Conservation (phyloP, 2,329 filamentous ascomycete genomes). For the Aspergillus sp. region DNA sequence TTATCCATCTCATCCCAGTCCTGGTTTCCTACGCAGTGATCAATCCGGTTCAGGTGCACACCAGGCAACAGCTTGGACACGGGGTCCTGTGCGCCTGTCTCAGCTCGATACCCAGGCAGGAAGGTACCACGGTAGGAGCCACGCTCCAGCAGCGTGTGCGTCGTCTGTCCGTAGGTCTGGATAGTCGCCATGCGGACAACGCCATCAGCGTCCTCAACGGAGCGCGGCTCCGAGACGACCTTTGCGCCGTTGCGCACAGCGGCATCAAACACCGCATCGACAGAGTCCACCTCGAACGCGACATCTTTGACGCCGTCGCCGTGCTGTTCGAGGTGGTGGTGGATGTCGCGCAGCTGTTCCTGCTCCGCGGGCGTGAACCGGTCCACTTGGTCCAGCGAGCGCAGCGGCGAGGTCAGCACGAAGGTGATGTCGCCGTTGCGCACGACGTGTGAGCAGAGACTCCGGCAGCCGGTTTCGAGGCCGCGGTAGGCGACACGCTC, state of each 20-base stretch:
- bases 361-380: conserved; percentile 58
- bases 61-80: conserved; percentile 55
- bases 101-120: conserved; percentile 74
- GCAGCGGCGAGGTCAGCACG: conserved; percentile 45
- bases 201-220: conserved; percentile 62
- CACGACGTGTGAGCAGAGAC: conserved; percentile 75
- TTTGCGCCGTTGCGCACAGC: conserved; percentile 59
- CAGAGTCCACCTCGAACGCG: conserved; percentile 89
- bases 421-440: conserved; percentile 45
- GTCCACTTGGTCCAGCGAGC: conserved; percentile 64
- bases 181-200: conserved; percentile 74
- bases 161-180: conserved; percentile 91
- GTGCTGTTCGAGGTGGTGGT: conserved; percentile 79
- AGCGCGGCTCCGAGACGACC: conserved; percentile 50
- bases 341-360: conserved; percentile 68
- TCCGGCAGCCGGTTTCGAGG: conserved; percentile 81
- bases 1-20: conserved; percentile 85
- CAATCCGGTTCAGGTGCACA: conserved; percentile 71
- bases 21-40: conserved; percentile 97
- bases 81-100: conserved; percentile 46
- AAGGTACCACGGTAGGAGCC: conserved; percentile 70
- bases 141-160: conserved; percentile 83
- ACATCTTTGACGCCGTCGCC: conserved; percentile 95
- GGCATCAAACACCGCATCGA: conserved; percentile 72
- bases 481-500: conserved; percentile 77